Conservation (phyloP, 352 stramenopile genomes). For the Phytophthora hybrid region DNA sequence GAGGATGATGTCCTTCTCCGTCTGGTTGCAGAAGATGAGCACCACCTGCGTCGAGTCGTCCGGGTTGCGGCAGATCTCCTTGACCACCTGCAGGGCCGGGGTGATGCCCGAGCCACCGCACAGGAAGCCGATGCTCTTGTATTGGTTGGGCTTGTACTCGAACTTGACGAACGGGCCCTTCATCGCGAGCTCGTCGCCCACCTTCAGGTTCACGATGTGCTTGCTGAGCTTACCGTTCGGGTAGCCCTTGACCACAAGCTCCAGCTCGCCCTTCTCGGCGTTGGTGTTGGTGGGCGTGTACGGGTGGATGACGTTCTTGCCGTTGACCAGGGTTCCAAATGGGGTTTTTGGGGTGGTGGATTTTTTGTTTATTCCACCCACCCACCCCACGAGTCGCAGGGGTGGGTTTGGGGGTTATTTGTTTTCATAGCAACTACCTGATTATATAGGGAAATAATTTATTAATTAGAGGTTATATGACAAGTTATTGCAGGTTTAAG, state of each 20-base stretch:
- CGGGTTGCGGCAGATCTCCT: constrained; percentile 80
- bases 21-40: constrained; percentile 86
- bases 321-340: no score
- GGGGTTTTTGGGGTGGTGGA: no score
- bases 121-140: constrained; percentile 82
- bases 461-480: no score
- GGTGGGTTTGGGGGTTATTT: no score
- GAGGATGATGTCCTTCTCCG: constrained; percentile 86
- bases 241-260: constrained; percentile 91
- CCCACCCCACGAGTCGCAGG: no score
- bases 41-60: constrained; percentile 83
- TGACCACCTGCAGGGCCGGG: constrained; percentile 76
- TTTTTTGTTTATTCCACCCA: no score
- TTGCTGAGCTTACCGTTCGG: constrained; percentile 83
- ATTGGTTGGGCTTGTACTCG: constrained; percentile 84
- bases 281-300: constrained; percentile 90
- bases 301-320: constrained; percentile 73
- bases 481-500: no score
- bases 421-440: no score
- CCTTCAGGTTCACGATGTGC: constrained; percentile 79
- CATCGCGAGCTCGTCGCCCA: constrained; percentile 83
- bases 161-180: constrained; percentile 92
- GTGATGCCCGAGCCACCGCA: constrained; percentile 87
- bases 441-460: no score
- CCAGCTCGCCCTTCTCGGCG: constrained; percentile 71